Conservation (phyloP, 352 stramenopile genomes). For the Thalassiosira tumida region DNA sequence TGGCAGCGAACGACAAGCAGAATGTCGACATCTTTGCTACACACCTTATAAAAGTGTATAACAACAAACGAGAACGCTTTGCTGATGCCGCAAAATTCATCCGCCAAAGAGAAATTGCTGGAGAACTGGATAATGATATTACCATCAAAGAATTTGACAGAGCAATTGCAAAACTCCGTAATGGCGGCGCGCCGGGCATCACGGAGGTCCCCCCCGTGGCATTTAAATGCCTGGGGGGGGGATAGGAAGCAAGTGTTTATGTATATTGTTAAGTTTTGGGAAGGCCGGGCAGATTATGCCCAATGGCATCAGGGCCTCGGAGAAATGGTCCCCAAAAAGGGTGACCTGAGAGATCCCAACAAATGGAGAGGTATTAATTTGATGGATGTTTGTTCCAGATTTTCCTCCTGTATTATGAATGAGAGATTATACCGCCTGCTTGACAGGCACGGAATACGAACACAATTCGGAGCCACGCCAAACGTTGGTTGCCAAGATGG, state of each 20-base stretch:
- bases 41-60: conserved; percentile 60
- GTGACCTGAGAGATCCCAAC: background rate
- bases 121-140: no score
- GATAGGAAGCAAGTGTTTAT: background rate
- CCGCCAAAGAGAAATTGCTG: conserved; percentile 40
- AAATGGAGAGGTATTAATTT: background rate
- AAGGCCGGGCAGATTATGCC: background rate
- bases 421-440: conserved; percentile 37
- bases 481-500: conserved; percentile 60
- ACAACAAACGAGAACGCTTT: conserved; percentile 30
- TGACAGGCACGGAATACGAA: conserved; percentile 47
- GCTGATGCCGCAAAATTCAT: conserved; percentile 11
- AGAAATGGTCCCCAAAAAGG: background rate
- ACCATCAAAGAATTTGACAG: no score
- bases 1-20: conserved; percentile 48
- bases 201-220: background rate
- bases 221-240: background rate
- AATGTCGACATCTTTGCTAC: conserved; percentile 23
- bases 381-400: conserved; percentile 72
- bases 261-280: conserved; percentile 4
- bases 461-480: conserved; percentile 65
- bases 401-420: conserved; percentile 51
- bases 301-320: background rate
- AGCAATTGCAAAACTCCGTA: no score
- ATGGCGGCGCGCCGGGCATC: conserved; percentile 58